phyloP scores from a whole-genome alignment of 2,329 filamentous ascomycete genomes.

The Pseudogymnoascus sp. region DNA sequence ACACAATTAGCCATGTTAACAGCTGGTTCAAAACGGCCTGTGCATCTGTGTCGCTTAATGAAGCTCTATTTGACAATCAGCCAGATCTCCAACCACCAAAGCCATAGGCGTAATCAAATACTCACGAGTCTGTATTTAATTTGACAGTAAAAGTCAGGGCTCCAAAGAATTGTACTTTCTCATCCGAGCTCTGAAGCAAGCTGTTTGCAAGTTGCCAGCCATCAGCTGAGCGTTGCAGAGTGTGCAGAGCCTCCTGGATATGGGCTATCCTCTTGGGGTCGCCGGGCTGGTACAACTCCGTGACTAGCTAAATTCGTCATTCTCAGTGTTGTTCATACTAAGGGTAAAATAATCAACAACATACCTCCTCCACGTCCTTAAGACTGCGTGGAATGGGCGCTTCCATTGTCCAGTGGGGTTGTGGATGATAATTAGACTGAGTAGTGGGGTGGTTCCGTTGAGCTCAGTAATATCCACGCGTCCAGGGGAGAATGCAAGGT shows the following conservation, averaged over 20 bases:
- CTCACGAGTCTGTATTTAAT: conserved; percentile 79
- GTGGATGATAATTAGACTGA: neutral
- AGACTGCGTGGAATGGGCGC: neutral
- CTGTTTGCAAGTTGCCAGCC: conserved; percentile 82
- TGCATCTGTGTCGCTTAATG: conserved; percentile 48
- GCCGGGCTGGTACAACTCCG: conserved; percentile 41
- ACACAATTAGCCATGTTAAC: conserved; percentile 53
- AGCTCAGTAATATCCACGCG: neutral
- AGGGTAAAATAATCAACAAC: neutral
- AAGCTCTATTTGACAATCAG: conserved; percentile 21
- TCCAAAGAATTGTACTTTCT: conserved; percentile 83
- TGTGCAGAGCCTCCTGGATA: conserved; percentile 69
- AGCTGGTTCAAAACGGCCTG: conserved; percentile 52
- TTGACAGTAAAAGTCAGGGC: conserved; percentile 91
- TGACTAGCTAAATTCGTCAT: conserved; percentile 34
- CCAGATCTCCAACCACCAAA: neutral
- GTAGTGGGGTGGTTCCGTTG: neutral
- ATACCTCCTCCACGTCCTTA: conserved; percentile 2
- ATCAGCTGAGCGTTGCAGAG: conserved; percentile 67
- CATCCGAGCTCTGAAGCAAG: conserved; percentile 59
- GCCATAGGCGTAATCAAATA: neutral
- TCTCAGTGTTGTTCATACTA: neutral
- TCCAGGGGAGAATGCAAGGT: neutral
- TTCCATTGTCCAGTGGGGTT: neutral
- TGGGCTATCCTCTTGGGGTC: conserved; percentile 36